Base-by-base conservation (phyloP, 192 early-diverging fungal species). In the Rhizophagus clarus region DNA sequence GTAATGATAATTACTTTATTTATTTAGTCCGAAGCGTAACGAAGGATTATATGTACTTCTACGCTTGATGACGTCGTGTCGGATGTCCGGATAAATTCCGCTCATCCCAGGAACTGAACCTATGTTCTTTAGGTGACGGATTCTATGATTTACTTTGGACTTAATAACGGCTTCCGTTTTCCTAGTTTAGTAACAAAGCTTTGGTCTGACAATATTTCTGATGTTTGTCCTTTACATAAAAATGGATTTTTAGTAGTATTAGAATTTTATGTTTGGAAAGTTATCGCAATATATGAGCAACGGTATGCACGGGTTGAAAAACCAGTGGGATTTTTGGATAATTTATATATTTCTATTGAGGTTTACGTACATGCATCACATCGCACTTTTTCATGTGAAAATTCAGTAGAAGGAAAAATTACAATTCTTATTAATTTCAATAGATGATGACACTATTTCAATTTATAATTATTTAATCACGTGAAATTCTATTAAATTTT, bases 191-290 rank as follows among this genome's bases (percentile, higher is more conserved):
- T 64, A 64, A 64, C 26, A 64, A 64, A 29, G n/a, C 9, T 10
- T 64, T 64, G 11, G 63, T 0, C 14, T 64, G 9, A 28, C 0
- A 64, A 64, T 28, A 10, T 64, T 64, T 64, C 63, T 71, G 37
- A 71, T 9, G 0, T 24, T 70, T 4, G 42, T 70, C 22, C 68
- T 15, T 34, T 40, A 10, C n/a, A 9, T 10, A 71, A 71, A 32
- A 1, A 42, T 17, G 34, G 34, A 40, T 71, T 71, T 42, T 71
- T 42, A 42, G 7, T 71, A 34, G 15, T 71, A 71, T 42, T 71
- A 42, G 20, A 20, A 71, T 71, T 32, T 71, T 71, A 37, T 71
- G 68, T 71, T 71, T 42, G 15, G 37, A 4, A 34, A 71, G 34
- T 71, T 34, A 71, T 71, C 7, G 17, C 37, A 42, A 31, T 71